Base-by-base conservation (phyloP, 768 basidiomycete species). In the Leucocoprinus birnbaumii region DNA sequence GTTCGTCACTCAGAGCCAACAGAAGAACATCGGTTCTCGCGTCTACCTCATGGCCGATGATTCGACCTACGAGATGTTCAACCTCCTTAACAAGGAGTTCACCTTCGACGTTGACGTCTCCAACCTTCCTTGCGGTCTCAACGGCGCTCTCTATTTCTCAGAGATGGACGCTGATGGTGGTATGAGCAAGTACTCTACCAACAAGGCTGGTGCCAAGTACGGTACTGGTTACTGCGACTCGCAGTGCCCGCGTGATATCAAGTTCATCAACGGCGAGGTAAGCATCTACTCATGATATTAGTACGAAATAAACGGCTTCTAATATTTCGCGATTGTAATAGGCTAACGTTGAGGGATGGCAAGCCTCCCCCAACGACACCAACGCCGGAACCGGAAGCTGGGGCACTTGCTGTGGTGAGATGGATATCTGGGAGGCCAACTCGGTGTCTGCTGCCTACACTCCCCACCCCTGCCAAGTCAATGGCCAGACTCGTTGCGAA, bases 1-100 rank as follows among this genome's bases (percentile, higher is more conserved):
- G 55, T 75, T 73, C 66, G 64, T 71, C 47, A 74, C 73, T 41
- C 40, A 55, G 21, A 21, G 52, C 35, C 46, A 56, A 45, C 45
- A 53, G 21, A 63, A 61, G 56, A 63, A 63, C 48, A 55, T 59
- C 37, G 62, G 62, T 2, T 57, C 57, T 37, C 62, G 62, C 42
- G 60, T 61, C 44, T 63, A 63, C 37, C 57, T 63, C 40, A 53
- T 63, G 54, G 53, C 47, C 41, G 56, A 55, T 55, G 60, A 63
- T n/a, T 50, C 53, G 24, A 55, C 52, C 24, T 63, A 61, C 47
- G 45, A 63, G 35, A 55, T 61, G 58, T 55, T 63, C 60, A 59
- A 59, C 43, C 57, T 61, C 21, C 58, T 63, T 18, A 63, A 63
- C 56, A 55, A 63, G 53, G 60, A 63, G 37, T 61, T 61, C 48